phyloP scores from a whole-genome alignment of 176 grass and related monocot genomes.

The Thalia dealbata region DNA sequence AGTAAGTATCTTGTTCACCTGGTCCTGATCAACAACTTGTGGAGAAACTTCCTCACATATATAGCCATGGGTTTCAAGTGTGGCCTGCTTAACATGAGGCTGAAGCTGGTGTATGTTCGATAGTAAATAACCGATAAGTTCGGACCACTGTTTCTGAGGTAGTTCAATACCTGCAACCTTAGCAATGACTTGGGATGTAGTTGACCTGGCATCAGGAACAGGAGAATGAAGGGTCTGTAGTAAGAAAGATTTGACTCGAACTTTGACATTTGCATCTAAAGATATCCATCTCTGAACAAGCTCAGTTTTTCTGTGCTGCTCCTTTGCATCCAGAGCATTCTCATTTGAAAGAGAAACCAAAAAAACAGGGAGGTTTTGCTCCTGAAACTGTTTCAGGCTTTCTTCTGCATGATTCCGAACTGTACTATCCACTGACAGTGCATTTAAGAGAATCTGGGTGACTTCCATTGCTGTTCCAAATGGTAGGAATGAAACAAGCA shows the following conservation, averaged over 20 bases:
- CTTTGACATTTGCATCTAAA: slow-evolving; percentile 12
- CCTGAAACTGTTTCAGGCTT: too few relatives aligned
- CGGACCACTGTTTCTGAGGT: slow-evolving; percentile 17
- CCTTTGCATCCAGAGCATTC: slow-evolving; percentile 18
- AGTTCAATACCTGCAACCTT: too few relatives aligned
- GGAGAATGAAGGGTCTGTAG: slow-evolving; percentile 17
- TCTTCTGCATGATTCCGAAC: too few relatives aligned
- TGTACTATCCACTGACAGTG: slow-evolving; percentile 8
- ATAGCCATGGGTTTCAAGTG: slow-evolving; percentile 12
- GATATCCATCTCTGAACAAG: slow-evolving; percentile 14
- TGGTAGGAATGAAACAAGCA: too few relatives aligned
- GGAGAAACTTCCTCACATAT: slow-evolving; percentile 17
- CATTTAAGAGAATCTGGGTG: slow-evolving; percentile 15
- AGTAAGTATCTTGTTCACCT: slow-evolving; percentile 18
- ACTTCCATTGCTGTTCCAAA: slow-evolving; percentile 13
- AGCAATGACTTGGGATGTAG: too few relatives aligned
- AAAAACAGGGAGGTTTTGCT: slow-evolving; percentile 14
- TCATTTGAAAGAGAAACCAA: slow-evolving; percentile 15
- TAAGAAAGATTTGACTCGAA: slow-evolving; percentile 9
- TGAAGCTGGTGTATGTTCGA: slow-evolving; percentile 14
- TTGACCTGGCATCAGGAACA: slow-evolving; percentile 15
- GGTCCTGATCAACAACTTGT: slow-evolving; percentile 13
- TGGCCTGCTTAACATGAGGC: slow-evolving; percentile 17
- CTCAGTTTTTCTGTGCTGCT: slow-evolving; percentile 12
- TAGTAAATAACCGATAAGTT: slow-evolving; percentile 10